Percentiles rank a stretch among this genome's conserved stretches.
Evolutionary conservation across 164 flowering plant species (phyloP).

Genomic region (Nelumbo lutea): DNA sequence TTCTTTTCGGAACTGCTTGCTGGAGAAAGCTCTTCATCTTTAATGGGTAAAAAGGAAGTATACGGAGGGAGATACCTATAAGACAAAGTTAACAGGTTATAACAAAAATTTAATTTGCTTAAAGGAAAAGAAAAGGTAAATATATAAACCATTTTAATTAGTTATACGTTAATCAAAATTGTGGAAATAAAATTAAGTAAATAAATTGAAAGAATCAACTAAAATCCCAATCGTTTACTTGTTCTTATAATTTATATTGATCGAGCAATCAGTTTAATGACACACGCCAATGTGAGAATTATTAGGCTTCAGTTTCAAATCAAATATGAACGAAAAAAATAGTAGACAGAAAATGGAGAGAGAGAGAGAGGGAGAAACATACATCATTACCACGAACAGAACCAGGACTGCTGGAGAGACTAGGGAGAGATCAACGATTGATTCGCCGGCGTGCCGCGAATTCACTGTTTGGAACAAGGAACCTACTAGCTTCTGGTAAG

Average conservation of each 20-base stretch:
- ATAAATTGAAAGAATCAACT: not conserved
- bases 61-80: conserved; percentile 81
- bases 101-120: not conserved
- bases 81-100: not conserved
- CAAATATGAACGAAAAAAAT: too few relatives aligned
- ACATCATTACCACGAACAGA: conserved; percentile 73
- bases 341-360: conserved; percentile 5
- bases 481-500: conserved; percentile 46
- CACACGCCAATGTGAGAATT: too few relatives aligned
- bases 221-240: too few relatives aligned
- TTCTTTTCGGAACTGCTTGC: not conserved
- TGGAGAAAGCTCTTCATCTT: conserved; percentile 6
- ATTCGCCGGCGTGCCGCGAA: conserved; percentile 68
- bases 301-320: too few relatives aligned
- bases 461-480: conserved; percentile 46
- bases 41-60: conserved; percentile 39
- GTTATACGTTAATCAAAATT: not conserved
- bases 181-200: not conserved
- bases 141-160: not conserved
- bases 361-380: conserved; percentile 23
- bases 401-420: conserved; percentile 53
- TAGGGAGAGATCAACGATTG: conserved; percentile 45
- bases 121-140: not conserved
- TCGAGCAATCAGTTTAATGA: too few relatives aligned
- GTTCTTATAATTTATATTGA: too few relatives aligned